Conservation (phyloP, 2,329 filamentous ascomycete species). For the Botrytis fabae region DNA sequence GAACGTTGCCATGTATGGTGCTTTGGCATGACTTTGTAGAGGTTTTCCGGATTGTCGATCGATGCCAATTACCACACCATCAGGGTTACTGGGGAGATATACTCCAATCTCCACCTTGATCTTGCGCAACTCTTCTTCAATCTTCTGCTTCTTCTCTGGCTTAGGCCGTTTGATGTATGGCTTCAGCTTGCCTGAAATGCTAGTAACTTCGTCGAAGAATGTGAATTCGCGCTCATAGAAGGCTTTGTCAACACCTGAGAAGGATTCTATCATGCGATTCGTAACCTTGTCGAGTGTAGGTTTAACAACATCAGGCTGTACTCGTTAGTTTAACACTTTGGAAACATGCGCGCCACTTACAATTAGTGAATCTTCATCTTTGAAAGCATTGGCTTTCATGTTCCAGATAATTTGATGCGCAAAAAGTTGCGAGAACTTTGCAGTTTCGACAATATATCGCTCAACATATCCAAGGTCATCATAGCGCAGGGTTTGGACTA, state of each 20-base stretch:
- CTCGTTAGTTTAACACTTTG: constrained; percentile 26
- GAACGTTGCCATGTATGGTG: constrained; percentile 99
- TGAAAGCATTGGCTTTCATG: constrained; percentile 99
- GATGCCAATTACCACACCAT: constrained; percentile 95
- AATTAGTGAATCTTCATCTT: constrained; percentile 88
- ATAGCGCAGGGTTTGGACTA: constrained; percentile 92
- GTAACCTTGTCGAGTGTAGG: constrained; percentile 90
- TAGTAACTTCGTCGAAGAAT: constrained; percentile 98
- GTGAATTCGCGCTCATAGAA: constrained; percentile 95
- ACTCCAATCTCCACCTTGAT: constrained; percentile 97
- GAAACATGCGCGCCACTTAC: constrained; percentile 49
- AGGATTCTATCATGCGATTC: constrained; percentile 77
- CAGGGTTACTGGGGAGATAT: constrained; percentile 94
- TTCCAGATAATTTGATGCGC: constrained; percentile 99
- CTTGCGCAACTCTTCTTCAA: constrained; percentile 95
- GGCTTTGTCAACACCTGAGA: constrained; percentile 71
- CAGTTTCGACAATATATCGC: constrained; percentile 94
- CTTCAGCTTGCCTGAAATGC: constrained; percentile 91
- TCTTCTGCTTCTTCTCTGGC: constrained; percentile 97
- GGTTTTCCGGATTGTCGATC: constrained; percentile 98
- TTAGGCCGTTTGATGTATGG: constrained; percentile 90
- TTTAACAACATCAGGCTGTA: constrained; percentile 83
- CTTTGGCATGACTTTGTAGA: constrained; percentile 95
- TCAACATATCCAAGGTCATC: constrained; percentile 93
- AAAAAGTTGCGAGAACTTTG: constrained; percentile 96